Evolutionary conservation across 164 flowering plant species (phyloP), one percentile per base, ranked within the genome.

Genomic region (Stephania japonica): DNA sequence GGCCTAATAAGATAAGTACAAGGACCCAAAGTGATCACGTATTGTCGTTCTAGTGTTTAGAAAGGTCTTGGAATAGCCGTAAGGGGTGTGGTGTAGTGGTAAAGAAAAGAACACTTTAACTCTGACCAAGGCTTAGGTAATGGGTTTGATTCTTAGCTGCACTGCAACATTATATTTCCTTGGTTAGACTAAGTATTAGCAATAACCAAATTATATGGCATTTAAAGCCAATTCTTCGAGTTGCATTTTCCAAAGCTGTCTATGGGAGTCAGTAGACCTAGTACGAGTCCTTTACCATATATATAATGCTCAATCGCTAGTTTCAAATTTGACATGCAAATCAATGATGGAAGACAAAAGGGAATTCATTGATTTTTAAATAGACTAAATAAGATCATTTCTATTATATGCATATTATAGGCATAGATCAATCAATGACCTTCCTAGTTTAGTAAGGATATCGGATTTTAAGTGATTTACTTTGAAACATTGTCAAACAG

Each of bases 401-500:
- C 24, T 24, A 59, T 59, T 1, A 16, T 6, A 16, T 59, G 64
- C 9, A 59, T n/a, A 59, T 2, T 8, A 59, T 59, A 59, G 64
- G 1, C 9, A 19, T 59, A 59, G 64, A 5, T 59, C 64, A 19
- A 59, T 59, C 7, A 59, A 5, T 59, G 64, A 7, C 6, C 21
- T n/a, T 59, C 24, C 23, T 5, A 59, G 64, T 59, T 59, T 7
- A 4, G 19, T 7, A 47, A 47, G 16, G 21, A 19, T 59, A 21
- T 59, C n/a, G 64, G 64, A 5, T 59, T 59, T 59, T n/a, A n/a
- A 59, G 64, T 1, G 21, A 59, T 59, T 59, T 59, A 59, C 64
- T 47, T 11, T 47, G 53, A 11, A n/a, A 19, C 64, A 21, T 59
- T 69, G 72, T 71, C 75, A 69, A 75, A 76, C 83, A 93, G 98